Base-by-base conservation (phyloP, 2,329 filamentous ascomycete genomes). In the Fusarium pseudoanthophilum region DNA sequence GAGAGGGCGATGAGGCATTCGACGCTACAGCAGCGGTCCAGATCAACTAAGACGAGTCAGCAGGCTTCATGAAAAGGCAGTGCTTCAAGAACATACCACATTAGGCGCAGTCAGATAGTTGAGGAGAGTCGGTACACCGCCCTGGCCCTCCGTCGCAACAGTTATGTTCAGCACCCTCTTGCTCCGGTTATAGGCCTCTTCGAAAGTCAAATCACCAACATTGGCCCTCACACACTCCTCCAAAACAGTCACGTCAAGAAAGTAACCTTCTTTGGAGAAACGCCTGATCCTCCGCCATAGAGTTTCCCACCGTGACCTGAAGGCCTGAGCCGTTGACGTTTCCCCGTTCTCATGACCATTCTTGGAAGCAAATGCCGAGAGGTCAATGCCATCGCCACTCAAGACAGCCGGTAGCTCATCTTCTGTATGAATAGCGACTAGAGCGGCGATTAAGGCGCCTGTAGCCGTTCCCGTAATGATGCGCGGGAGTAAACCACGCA, bases 101-200 rank as follows among this genome's bases (percentile, higher is more conserved):
- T 98, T 95, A 7, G 95, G 95, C 6, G 95, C 93, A 4, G 95
- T 98, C 57, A 98, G 87, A 79, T 98, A 96, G 81, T 98, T 98
- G 39, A 98, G 88, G 37, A 98, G 84, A 52, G 92, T 95, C 4
- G 95, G 95, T 3, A 95, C 90, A 39, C 93, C 94, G 20, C 90
- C 91, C 69, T 91, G 90, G 11, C 90, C 90, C 28, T 90, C 91
- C 4, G 92, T 93, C 1, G 93, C 93, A 28, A 98, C 92, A 1
- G 95, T 97, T 73, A 98, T 98, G 80, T 98, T 98, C 75, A 98
- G 85, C 7, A 97, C 91, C 57, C 94, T 87, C 79, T 96, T 96
- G 43, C 94, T 97, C 69, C 91, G 90, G 58, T 91, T 89, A 78
- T 95, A 97, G 1, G 95, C 95, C 83, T 98, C 95, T 81, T 97